Evolutionary conservation across 805 yeast genomes (phyloP).

Genomic region (Brettanomyces sp.): DNA sequence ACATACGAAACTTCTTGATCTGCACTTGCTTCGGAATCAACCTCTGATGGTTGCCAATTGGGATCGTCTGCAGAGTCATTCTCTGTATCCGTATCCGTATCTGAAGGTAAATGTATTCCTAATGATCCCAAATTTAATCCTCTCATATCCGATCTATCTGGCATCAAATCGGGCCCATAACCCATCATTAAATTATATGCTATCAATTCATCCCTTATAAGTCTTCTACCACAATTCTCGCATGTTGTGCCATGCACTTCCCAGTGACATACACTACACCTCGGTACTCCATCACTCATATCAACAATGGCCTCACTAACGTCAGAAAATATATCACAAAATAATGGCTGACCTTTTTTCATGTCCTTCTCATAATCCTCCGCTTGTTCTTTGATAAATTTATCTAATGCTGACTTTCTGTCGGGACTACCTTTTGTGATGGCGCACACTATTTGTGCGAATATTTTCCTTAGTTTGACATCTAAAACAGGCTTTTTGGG

Average conservation of each 20-base stretch:
- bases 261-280: conserved; percentile 77
- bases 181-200: too few relatives aligned
- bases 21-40: conserved; percentile 10
- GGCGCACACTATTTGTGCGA: conserved; percentile 31
- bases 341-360: conserved; percentile 26
- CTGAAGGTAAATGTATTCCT: neutral
- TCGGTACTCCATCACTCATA: conserved; percentile 58
- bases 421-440: conserved; percentile 22
- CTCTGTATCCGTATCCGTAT: conserved; percentile 6
- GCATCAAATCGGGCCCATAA: too few relatives aligned
- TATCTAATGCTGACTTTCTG: conserved; percentile 10
- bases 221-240: conserved; percentile 52
- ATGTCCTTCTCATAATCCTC: conserved; percentile 33
- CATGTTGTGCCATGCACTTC: conserved; percentile 63
- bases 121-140: too few relatives aligned
- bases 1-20: conserved; percentile 2
- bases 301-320: conserved; percentile 47
- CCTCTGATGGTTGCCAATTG: too few relatives aligned
- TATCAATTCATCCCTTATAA: neutral
- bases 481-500: conserved; percentile 44
- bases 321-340: conserved; percentile 40
- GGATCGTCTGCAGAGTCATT: too few relatives aligned
- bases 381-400: conserved; percentile 21
- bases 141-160: too few relatives aligned
- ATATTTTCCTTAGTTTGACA: conserved; percentile 38